Base-by-base conservation (phyloP, 768 basidiomycete species). In the Macrolepiota fuliginosa region DNA sequence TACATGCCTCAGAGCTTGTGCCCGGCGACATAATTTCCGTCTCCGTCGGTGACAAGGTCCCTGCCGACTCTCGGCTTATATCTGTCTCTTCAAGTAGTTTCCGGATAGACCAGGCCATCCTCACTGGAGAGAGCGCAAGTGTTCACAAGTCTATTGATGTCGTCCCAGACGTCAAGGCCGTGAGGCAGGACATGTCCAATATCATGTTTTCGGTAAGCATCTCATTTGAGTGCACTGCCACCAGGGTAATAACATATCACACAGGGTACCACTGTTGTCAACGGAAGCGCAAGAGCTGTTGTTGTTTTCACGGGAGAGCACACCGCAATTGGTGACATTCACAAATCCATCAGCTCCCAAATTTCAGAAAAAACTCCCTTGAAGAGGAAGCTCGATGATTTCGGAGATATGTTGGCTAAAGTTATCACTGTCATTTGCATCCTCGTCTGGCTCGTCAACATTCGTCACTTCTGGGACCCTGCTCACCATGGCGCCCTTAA, bases 161-260 rank as follows among this genome's bases (percentile, higher is more conserved):
- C 32, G 88, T 99, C 50, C 66, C 77, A 10, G 96, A 98, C 69
- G 52, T 68, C 37, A 83, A 79, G 65, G 96, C 96, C 6, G 96
- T 98, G 62, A 97, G 96, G 76, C 96, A 98, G 75, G 96, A 99
- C 69, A 96, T 96, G 96, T 88, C 83, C 61, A 98, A 98, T 74
- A 97, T 97, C 76, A 78, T 98, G 11, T 98, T 98, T 75, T 89
- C 93, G 9, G 94, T 94, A 67, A 68, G 87, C 67, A 24, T 29
- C 60, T 25, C 12, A 19, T 36, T 37, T 58, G 47, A 27, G 25
- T 13, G 11, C 22, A 29, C 45, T 25, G 2, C 15, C 12, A n/a
- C 12, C 17, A 11, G 15, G 7, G 19, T 11, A 24, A 73, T 46
- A 29, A 17, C 37, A 50, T 22, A 57, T 58, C 27, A 5, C 22